Evolutionary conservation across 306 rosid species (phyloP).

Genomic region (Boehmeria nivea): DNA sequence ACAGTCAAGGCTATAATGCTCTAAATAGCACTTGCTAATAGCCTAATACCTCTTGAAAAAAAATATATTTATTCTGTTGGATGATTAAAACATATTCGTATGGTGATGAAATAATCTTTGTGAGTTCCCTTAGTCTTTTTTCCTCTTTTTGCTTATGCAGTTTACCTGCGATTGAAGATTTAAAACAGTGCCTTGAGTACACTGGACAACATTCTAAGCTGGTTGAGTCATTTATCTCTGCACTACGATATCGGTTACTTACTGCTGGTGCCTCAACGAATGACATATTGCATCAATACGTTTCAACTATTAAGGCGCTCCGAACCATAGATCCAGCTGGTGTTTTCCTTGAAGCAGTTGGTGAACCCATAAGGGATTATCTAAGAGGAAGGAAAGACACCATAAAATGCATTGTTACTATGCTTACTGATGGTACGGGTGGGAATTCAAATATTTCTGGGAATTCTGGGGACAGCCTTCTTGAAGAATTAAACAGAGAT

Average conservation of each 20-base stretch:
- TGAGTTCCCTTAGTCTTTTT: neutral
- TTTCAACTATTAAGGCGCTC: slow-evolving; percentile 89
- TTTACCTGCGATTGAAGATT: slow-evolving; percentile 93
- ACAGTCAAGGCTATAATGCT: too few species aligned
- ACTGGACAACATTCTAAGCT: slow-evolving; percentile 96
- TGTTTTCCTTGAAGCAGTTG: slow-evolving; percentile 95
- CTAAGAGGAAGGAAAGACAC: slow-evolving; percentile 97
- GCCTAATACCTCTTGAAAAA: neutral
- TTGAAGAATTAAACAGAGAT: slow-evolving; percentile 93
- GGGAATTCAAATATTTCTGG: slow-evolving; percentile 77
- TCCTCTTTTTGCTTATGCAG: slow-evolving; percentile 33
- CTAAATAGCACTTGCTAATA: neutral
- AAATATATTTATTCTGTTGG: neutral
- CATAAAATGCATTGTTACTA: slow-evolving; percentile 91
- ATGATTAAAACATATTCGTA: neutral
- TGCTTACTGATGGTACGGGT: slow-evolving; percentile 93
- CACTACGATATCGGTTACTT: slow-evolving; percentile 87
- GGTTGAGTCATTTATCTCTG: slow-evolving; percentile 91
- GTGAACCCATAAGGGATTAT: slow-evolving; percentile 95
- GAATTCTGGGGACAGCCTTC: slow-evolving; percentile 94
- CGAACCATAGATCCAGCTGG: slow-evolving; percentile 95
- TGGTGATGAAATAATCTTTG: neutral
- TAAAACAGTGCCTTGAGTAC: slow-evolving; percentile 83
- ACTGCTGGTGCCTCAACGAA: slow-evolving; percentile 98
- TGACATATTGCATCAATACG: slow-evolving; percentile 97